A percentile compares a stretch with the other conserved stretches of the same genome.
Conservation (phyloP, 1,139 yeast species). For the Yamadazyma oceani region DNA sequence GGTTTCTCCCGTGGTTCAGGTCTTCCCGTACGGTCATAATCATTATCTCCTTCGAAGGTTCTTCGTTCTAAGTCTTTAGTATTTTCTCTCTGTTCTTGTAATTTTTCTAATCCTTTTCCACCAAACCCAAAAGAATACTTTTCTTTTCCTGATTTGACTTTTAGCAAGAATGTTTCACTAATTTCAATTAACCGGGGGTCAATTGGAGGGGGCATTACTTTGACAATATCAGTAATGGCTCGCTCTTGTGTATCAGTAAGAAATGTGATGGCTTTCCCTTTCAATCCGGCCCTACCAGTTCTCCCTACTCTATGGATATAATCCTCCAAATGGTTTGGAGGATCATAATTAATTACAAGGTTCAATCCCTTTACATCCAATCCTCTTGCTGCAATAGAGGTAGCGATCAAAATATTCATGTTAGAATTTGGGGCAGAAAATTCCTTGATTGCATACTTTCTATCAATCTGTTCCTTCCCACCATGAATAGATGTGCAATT, state of each 20-base stretch:
- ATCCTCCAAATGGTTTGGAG: constrained; percentile 92
- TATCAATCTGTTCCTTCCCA: constrained; percentile 84
- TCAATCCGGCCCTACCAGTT: constrained; percentile 88
- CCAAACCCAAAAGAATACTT: constrained; percentile 80
- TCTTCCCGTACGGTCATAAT: neutral
- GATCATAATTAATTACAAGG: constrained; percentile 81
- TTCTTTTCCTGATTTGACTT: constrained; percentile 69
- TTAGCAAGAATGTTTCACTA: constrained; percentile 57
- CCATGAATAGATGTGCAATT: constrained; percentile 80
- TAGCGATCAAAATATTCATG: constrained; percentile 71
- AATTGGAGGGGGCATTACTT: constrained; percentile 51
- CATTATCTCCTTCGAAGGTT: constrained; percentile 22
- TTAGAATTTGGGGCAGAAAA: constrained; percentile 58
- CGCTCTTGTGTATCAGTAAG: constrained; percentile 65
- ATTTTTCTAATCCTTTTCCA: constrained; percentile 85
- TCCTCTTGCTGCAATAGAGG: constrained; percentile 95
- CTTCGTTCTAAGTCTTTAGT: constrained; percentile 51
- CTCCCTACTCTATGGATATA: constrained; percentile 96
- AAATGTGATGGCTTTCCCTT: constrained; percentile 79
- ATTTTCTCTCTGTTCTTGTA: constrained; percentile 67
- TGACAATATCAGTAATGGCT: constrained; percentile 68
- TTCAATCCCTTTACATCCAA: constrained; percentile 82
- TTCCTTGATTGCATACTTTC: constrained; percentile 72
- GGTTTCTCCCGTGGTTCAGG: constrained; percentile 1
- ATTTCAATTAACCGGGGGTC: constrained; percentile 54